A percentile compares a stretch with the other conserved stretches of the same genome.
These are phyloP conservation scores for Lasiodiplodia sp. DNA, from an alignment of 2,329 filamentous ascomycete genomes.

Conservation along the genomic window DNA sequence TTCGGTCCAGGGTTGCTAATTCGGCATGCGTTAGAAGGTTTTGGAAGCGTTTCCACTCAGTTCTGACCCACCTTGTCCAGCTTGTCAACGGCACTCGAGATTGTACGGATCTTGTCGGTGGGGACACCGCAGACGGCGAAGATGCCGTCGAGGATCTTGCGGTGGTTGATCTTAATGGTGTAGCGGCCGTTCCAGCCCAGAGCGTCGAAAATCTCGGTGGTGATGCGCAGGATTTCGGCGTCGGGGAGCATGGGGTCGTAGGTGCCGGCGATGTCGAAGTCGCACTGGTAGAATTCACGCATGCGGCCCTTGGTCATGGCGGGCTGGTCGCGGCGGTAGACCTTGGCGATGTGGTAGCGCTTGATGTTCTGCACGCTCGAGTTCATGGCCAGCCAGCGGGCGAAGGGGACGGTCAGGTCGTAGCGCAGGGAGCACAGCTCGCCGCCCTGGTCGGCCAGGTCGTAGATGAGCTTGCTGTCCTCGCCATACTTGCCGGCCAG, in stretches of 20 bases:
- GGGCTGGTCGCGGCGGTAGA: constrained; percentile 81
- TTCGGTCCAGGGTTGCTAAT: constrained; percentile 75
- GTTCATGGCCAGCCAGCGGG: constrained; percentile 93
- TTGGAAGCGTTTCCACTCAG: not conserved
- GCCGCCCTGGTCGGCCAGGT: constrained; percentile 85
- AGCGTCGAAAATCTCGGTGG: constrained; percentile 83
- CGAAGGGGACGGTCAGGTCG: constrained; percentile 88
- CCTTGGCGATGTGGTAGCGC: constrained; percentile 94
- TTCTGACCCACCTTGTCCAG: constrained; percentile 75
- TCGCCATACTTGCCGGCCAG: constrained; percentile 90
- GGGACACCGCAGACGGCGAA: constrained; percentile 93
- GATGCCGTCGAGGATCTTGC: constrained; percentile 90
- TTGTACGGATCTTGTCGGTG: constrained; percentile 82
- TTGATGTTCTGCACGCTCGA: constrained; percentile 82
- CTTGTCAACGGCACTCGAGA: constrained; percentile 94
- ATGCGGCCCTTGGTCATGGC: constrained; percentile 91
- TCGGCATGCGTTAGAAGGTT: constrained; percentile 33
- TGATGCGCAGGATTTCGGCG: constrained; percentile 84
- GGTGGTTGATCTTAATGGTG: constrained; percentile 94
- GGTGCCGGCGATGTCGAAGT: constrained; percentile 89
- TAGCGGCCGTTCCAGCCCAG: constrained; percentile 77
- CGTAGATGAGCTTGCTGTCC: constrained; percentile 91
- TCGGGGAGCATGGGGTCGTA: constrained; percentile 94
- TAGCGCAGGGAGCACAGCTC: constrained; percentile 86
- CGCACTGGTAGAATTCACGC: constrained; percentile 97